Conservation (phyloP, 2,329 filamentous ascomycete genomes). For the Thermoascus crustaceus region DNA sequence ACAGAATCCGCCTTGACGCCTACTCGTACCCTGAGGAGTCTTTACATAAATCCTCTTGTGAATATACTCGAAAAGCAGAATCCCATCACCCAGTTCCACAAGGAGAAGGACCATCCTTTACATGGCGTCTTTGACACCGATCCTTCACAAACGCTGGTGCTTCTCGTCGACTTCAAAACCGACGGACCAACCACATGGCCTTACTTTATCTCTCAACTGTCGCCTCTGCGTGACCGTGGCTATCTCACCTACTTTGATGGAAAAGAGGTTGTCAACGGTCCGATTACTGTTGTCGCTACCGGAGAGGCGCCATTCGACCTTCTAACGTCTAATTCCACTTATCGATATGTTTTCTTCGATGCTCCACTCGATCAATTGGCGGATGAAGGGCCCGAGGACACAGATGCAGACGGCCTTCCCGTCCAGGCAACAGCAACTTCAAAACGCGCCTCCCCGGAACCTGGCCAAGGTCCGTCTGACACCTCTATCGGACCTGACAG, state of each 20-base stretch:
- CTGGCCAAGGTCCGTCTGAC: conserved; percentile 41
- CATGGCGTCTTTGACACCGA: conserved; percentile 46
- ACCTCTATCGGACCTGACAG: conserved; percentile 29
- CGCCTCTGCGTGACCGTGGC: conserved; percentile 39
- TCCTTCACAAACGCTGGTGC: conserved; percentile 41
- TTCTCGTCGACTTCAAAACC: conserved; percentile 47
- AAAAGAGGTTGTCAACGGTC: conserved; percentile 30
- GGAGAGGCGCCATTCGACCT: conserved; percentile 46
- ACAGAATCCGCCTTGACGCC: conserved; percentile 39
- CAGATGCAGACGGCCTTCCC: not conserved
- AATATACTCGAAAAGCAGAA: conserved; percentile 45
- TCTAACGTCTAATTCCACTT: conserved; percentile 38
- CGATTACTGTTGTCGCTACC: conserved; percentile 47
- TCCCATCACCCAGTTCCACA: conserved; percentile 30
- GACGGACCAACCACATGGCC: conserved; percentile 31
- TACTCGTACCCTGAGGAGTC: conserved; percentile 40
- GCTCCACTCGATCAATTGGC: conserved; percentile 40
- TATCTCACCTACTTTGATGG: conserved; percentile 48
- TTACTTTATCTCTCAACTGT: conserved; percentile 34
- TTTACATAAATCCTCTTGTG: conserved; percentile 48
- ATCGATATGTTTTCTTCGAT: conserved; percentile 50
- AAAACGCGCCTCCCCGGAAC: conserved; percentile 13
- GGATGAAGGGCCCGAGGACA: conserved; percentile 9
- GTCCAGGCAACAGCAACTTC: not conserved
- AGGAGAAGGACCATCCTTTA: conserved; percentile 17